phyloP scores from a whole-genome alignment of 371 early-diverging fungal genomes.

The Conidiobolus incongruus region DNA sequence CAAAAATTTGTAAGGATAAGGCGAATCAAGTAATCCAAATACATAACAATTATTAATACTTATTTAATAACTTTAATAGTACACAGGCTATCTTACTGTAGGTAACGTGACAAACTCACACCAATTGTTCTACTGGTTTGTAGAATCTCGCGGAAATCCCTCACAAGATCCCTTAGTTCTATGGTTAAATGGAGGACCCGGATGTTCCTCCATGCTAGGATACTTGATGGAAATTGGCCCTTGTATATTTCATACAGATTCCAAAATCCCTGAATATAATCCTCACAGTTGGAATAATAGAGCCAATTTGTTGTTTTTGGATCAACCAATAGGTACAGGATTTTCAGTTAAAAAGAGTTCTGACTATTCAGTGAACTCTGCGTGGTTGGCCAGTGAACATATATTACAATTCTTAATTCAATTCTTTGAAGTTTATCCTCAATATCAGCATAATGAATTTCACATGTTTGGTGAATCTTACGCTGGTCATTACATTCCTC shows the following conservation, averaged over 20 bases:
- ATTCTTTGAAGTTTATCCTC: constrained; percentile 39
- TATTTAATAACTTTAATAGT: too few relatives aligned
- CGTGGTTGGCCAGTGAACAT: constrained; percentile 37
- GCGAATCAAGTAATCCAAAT: too few relatives aligned
- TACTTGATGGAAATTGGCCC: constrained; percentile 55
- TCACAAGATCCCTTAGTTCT: constrained; percentile 38
- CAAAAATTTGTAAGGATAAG: too few relatives aligned
- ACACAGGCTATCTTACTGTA: too few relatives aligned
- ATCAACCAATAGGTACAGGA: constrained; percentile 56
- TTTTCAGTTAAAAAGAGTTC: constrained; percentile 35
- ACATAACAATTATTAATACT: too few relatives aligned
- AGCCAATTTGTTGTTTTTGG: constrained; percentile 51
- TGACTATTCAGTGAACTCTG: constrained; percentile 13
- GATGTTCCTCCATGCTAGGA: constrained; percentile 52
- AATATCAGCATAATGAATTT: constrained; percentile 23
- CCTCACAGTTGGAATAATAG: constrained; percentile 42
- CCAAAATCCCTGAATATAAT: constrained; percentile 18
- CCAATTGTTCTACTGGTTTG: constrained; percentile 44
- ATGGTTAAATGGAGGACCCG: constrained; percentile 62
- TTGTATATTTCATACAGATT: constrained; percentile 37
- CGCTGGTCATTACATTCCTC: constrained; percentile 54
- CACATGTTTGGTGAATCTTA: constrained; percentile 41
- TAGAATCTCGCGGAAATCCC: constrained; percentile 42
- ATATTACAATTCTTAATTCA: constrained; percentile 54
- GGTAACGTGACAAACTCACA: too few relatives aligned